A percentile compares a stretch with the other conserved stretches of the same genome.
phyloP scores from a whole-genome alignment of 2,329 filamentous ascomycete species.

The Penicillium fuscoglaucum region DNA sequence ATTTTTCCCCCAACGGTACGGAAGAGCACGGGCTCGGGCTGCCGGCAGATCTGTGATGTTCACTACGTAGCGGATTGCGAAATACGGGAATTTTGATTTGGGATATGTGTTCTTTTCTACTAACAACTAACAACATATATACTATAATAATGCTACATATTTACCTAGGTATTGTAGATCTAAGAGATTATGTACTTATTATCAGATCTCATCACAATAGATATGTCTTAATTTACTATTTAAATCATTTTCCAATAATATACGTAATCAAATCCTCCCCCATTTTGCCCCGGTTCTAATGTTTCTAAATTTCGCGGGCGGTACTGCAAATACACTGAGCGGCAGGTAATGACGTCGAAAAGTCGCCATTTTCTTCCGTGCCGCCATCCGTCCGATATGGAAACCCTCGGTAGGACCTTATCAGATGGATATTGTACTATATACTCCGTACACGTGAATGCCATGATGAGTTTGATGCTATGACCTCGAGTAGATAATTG shows the following conservation, averaged over 20 bases:
- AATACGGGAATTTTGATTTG: background rate
- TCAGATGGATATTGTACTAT: background rate
- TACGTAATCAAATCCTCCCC: background rate
- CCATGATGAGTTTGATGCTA: background rate
- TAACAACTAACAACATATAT: background rate
- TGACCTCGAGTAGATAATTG: background rate
- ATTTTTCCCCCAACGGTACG: conserved; percentile 27
- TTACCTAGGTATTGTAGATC: background rate
- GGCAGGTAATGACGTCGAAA: conserved; percentile 35
- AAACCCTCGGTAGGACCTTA: conserved; percentile 5
- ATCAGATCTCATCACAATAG: background rate
- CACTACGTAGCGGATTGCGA: background rate
- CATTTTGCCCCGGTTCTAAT: background rate
- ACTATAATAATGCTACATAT: background rate
- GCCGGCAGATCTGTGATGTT: conserved; percentile 21
- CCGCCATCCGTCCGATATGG: conserved; percentile 24
- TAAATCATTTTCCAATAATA: background rate
- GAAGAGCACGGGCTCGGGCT: conserved; percentile 18
- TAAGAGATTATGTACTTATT: background rate
- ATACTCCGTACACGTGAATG: background rate
- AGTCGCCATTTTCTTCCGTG: conserved; percentile 26
- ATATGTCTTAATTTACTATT: background rate
- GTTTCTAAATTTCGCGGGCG: background rate
- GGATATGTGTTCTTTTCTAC: background rate
- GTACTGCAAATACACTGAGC: conserved; percentile 9